Evolutionary conservation across 768 basidiomycete species (phyloP).

Genomic region (Rhodotorula graminis): DNA sequence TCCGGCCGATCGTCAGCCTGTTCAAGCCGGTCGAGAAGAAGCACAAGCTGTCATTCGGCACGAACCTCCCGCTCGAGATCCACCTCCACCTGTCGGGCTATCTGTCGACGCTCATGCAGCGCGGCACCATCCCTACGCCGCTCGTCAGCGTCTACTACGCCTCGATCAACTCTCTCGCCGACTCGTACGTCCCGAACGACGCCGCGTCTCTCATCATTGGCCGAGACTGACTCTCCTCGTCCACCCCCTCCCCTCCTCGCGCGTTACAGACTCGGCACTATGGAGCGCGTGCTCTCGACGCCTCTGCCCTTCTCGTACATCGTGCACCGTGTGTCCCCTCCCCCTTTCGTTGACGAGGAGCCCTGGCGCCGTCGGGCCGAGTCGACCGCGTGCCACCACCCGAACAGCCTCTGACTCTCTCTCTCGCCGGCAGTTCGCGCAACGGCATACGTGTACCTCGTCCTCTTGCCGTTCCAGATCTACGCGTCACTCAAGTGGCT

Average conservation of each 20-base stretch:
- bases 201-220: not conserved
- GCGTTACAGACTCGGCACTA: slow-evolving; percentile 34
- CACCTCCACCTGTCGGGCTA: slow-evolving; percentile 33
- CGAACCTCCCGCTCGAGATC: slow-evolving; percentile 34
- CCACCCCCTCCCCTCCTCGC: not conserved
- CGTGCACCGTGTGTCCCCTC: slow-evolving; percentile 9
- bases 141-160: slow-evolving; percentile 38
- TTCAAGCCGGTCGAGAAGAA: not conserved
- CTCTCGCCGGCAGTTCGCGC: not conserved
- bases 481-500: slow-evolving; percentile 43
- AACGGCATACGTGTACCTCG: slow-evolving; percentile 41
- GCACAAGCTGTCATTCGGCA: not conserved
- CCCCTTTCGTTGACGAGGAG: not conserved
- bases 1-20: not conserved
- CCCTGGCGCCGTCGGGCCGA: not conserved
- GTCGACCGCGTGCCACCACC: too few relatives aligned
- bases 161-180: slow-evolving; percentile 33
- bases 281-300: slow-evolving; percentile 45
- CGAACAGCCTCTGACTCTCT: not conserved
- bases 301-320: slow-evolving; percentile 43
- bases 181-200: slow-evolving; percentile 3
- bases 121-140: slow-evolving; percentile 40
- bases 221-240: not conserved
- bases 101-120: slow-evolving; percentile 37
- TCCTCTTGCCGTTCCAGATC: slow-evolving; percentile 45